Percentiles rank a stretch among this genome's conserved stretches.
Evolutionary conservation across 2,329 filamentous ascomycete species (phyloP).

Genomic region (Cryphonectria parasitica): DNA sequence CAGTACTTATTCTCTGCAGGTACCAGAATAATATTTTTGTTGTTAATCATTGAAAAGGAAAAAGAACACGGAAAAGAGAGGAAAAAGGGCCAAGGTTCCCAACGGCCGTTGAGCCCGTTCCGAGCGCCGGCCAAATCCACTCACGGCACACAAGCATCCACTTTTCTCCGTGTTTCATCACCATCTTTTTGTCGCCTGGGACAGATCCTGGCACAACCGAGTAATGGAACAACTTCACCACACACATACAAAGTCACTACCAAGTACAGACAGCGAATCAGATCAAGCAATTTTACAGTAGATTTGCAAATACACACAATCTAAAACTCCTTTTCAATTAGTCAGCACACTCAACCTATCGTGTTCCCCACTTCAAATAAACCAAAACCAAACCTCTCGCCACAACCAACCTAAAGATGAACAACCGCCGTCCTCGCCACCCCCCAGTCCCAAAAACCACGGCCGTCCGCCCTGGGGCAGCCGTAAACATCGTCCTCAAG

Average conservation of each 20-base stretch:
- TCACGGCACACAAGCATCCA: not conserved
- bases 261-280: too few species aligned
- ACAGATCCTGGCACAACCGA: not conserved
- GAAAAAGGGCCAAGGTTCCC: too few species aligned
- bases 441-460: conserved; percentile 48
- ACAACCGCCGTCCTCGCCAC: conserved; percentile 12
- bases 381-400: too few species aligned
- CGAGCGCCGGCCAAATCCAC: not conserved
- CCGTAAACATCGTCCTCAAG: conserved; percentile 76
- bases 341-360: not conserved
- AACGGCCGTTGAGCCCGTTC: not conserved
- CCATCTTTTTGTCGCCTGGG: not conserved
- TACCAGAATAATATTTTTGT: too few species aligned
- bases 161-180: not conserved
- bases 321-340: not conserved
- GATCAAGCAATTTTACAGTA: too few species aligned
- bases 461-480: conserved; percentile 63
- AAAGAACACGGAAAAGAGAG: too few species aligned
- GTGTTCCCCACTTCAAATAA: not conserved
- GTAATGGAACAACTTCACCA: too few species aligned
- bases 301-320: too few species aligned
- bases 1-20: too few species aligned
- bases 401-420: not conserved
- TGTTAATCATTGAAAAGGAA: not conserved
- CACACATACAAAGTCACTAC: too few species aligned